Evolutionary conservation across 2,329 filamentous ascomycete species (phyloP).

Genomic region (Orbilia blumenaviensis): DNA sequence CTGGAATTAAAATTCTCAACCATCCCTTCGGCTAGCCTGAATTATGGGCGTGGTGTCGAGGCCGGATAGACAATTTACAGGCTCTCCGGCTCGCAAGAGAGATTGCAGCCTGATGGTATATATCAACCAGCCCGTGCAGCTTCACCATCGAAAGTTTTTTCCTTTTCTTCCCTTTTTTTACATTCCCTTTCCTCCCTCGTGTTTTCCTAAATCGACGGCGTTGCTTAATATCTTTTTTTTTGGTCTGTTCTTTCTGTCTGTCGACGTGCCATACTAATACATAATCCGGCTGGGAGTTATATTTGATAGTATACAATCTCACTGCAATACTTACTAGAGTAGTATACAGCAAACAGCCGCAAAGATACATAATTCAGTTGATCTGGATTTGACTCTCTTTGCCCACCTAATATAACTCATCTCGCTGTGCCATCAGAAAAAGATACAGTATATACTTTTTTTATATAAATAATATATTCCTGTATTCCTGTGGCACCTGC

Average conservation of each 20-base stretch:
- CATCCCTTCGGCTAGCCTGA: slow-evolving; percentile 36
- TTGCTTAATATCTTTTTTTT: slow-evolving; percentile 49
- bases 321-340: slow-evolving; percentile 1
- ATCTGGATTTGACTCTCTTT: slow-evolving; percentile 24
- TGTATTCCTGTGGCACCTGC: slow-evolving; percentile 38
- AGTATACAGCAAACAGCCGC: background rate
- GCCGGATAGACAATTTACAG: slow-evolving; percentile 30
- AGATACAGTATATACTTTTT: too few species aligned
- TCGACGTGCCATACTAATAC: slow-evolving; percentile 32
- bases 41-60: slow-evolving; percentile 30
- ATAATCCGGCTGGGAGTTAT: slow-evolving; percentile 43
- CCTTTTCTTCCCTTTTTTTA: background rate
- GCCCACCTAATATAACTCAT: slow-evolving; percentile 32
- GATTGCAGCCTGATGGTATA: slow-evolving; percentile 46
- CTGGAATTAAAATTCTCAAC: slow-evolving; percentile 53
- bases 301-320: slow-evolving; percentile 10
- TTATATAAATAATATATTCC: too few species aligned
- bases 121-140: slow-evolving; percentile 48
- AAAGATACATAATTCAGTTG: slow-evolving; percentile 38
- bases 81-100: slow-evolving; percentile 36
- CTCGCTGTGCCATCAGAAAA: slow-evolving; percentile 36
- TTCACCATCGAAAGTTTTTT: slow-evolving; percentile 21
- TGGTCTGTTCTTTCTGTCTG: slow-evolving; percentile 32
- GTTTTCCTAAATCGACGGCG: slow-evolving; percentile 44
- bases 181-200: slow-evolving; percentile 17